Conservation (phyloP, 352 stramenopile genomes). For the Globisporangium uncinulatum region DNA sequence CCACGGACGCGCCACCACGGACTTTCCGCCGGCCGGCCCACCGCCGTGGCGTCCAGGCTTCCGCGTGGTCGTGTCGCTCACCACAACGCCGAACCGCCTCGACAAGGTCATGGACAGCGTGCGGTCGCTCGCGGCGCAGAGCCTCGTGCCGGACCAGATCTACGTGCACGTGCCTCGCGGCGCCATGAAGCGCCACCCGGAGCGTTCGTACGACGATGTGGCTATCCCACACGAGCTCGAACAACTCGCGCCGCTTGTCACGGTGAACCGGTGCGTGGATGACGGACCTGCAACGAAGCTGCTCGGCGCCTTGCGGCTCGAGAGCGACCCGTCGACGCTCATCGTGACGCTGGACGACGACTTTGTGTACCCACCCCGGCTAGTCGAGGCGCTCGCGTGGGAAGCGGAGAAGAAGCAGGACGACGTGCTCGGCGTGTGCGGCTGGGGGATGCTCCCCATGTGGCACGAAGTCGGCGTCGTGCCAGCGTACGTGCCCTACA, state of each 20-base stretch:
- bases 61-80: constrained; percentile 78
- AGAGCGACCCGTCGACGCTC: constrained; percentile 51
- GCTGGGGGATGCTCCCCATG: constrained; percentile 75
- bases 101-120: constrained; percentile 77
- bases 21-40: constrained; percentile 25
- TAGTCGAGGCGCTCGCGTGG: constrained; percentile 67
- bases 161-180: constrained; percentile 72
- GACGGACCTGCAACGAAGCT: constrained; percentile 79
- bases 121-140: constrained; percentile 48
- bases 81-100: constrained; percentile 63
- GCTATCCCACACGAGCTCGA: constrained; percentile 42
- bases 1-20: constrained; percentile 31
- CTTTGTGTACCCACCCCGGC: constrained; percentile 63
- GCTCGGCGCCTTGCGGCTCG: constrained; percentile 52
- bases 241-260: constrained; percentile 40
- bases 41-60: constrained; percentile 59
- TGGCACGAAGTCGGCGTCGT: constrained; percentile 72
- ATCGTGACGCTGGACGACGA: constrained; percentile 83
- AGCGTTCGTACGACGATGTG: constrained; percentile 72
- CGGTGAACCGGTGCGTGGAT: constrained; percentile 70
- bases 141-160: constrained; percentile 63
- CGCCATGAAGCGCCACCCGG: constrained; percentile 68
- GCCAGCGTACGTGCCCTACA: constrained; percentile 77
- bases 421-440: constrained; percentile 63
- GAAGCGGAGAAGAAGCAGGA: constrained; percentile 52